phyloP scores from a whole-genome alignment of 1,284 basidiomycete species.

The Chondrostereum purpureum region DNA sequence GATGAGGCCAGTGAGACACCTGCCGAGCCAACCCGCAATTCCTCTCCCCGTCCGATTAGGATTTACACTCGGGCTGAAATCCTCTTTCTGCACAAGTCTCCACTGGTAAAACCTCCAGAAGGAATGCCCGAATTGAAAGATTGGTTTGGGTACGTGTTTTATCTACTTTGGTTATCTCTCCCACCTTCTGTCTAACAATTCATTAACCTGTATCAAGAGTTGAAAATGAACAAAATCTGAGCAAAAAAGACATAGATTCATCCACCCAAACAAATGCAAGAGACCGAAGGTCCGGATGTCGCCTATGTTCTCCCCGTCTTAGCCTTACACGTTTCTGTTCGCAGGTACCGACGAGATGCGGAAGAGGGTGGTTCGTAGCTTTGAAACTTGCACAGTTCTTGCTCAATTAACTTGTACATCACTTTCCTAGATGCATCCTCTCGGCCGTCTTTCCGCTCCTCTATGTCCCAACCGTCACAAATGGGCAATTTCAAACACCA shows the following conservation, averaged over 20 bases:
- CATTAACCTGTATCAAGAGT: slow-evolving; percentile 27
- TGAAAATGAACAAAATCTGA: slow-evolving; percentile 52
- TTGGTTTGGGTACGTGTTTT: slow-evolving; percentile 75
- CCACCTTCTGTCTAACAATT: slow-evolving; percentile 12
- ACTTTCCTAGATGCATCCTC: slow-evolving; percentile 40
- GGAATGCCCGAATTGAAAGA: slow-evolving; percentile 77
- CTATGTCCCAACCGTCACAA: slow-evolving; percentile 73
- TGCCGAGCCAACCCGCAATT: slow-evolving; percentile 21
- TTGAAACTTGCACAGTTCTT: slow-evolving; percentile 6
- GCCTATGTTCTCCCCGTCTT: slow-evolving; percentile 5
- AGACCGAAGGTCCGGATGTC: slow-evolving; percentile 48
- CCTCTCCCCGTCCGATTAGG: slow-evolving; percentile 36
- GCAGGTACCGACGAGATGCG: slow-evolving; percentile 65
- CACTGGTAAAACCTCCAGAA: slow-evolving; percentile 63
- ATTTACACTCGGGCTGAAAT: slow-evolving; percentile 65
- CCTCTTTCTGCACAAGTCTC: slow-evolving; percentile 65
- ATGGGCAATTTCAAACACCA: slow-evolving; percentile 89
- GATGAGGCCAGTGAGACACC: slow-evolving; percentile 22
- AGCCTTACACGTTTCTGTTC: slow-evolving; percentile 15
- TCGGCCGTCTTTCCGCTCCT: slow-evolving; percentile 63
- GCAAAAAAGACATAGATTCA: slow-evolving; percentile 63
- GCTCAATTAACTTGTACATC: slow-evolving; percentile 13
- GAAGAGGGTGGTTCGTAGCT: slow-evolving; percentile 58
- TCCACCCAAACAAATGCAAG: slow-evolving; percentile 45
- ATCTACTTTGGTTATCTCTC: slow-evolving; percentile 5